Percentiles rank a stretch among this genome's conserved stretches.
These are phyloP conservation scores for Pestalotiopsis sp. DNA, from an alignment of 2,329 filamentous ascomycete genomes.

Conservation along the genomic window DNA sequence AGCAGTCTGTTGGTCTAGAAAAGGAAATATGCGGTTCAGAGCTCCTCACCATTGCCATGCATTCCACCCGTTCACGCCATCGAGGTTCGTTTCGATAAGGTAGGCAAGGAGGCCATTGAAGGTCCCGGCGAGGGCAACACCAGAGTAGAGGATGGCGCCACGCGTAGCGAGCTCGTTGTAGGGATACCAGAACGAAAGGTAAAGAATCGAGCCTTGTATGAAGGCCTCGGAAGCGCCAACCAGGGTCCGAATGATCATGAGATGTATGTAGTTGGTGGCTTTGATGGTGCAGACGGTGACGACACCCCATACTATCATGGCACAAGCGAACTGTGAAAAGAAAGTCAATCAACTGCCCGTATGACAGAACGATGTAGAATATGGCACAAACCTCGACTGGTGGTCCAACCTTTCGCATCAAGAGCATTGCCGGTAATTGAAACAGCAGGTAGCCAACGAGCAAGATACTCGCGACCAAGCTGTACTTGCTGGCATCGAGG, in stretches of 20 bases:
- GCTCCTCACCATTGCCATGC: conserved; percentile 23
- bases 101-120: conserved; percentile 30
- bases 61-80: conserved; percentile 25
- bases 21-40: neutral
- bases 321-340: conserved; percentile 11
- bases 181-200: conserved; percentile 30
- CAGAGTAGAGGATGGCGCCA: conserved; percentile 25
- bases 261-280: conserved; percentile 16
- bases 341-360: conserved; percentile 7
- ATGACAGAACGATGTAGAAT: neutral
- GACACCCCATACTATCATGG: conserved; percentile 25
- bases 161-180: conserved; percentile 27
- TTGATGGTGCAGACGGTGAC: conserved; percentile 24
- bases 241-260: conserved; percentile 24
- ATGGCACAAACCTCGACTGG: conserved; percentile 20
- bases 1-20: neutral
- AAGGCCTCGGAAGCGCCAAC: conserved; percentile 26
- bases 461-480: conserved; percentile 24
- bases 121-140: conserved; percentile 24
- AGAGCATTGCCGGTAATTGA: conserved; percentile 27
- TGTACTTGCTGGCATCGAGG: conserved; percentile 22
- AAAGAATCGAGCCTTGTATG: conserved; percentile 27
- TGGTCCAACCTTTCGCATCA: conserved; percentile 26
- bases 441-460: conserved; percentile 24
- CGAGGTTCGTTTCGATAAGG: conserved; percentile 22